Conservation (phyloP, 768 basidiomycete species). For the Psilocybe cyanescens region DNA sequence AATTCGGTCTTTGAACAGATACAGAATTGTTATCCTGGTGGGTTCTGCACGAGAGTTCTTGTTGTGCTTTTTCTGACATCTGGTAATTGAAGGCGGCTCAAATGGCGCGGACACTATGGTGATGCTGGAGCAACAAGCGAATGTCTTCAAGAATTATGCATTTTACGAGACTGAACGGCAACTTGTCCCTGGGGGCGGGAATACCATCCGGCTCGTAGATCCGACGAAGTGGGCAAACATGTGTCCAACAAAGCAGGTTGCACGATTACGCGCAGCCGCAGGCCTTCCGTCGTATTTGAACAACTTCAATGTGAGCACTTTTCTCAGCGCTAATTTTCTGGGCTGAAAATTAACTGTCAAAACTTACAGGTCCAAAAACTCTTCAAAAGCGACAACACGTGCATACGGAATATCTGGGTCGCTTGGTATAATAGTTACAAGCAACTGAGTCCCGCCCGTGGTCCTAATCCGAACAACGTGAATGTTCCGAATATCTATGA, state of each 20-base stretch:
- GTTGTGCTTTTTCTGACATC: not conserved
- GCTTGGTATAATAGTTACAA: slow-evolving; percentile 5
- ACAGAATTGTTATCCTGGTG: slow-evolving; percentile 9
- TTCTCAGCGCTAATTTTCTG: not conserved
- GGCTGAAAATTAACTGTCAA: not conserved
- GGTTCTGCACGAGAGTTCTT: not conserved
- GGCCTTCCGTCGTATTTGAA: slow-evolving; percentile 7
- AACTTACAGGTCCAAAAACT: slow-evolving; percentile 2
- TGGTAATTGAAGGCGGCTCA: slow-evolving; percentile 2
- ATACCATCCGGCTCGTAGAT: slow-evolving; percentile 5
- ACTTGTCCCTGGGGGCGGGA: not conserved
- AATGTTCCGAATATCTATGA: slow-evolving; percentile 8
- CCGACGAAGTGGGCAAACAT: slow-evolving; percentile 8
- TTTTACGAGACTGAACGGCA: slow-evolving; percentile 1
- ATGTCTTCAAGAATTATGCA: slow-evolving; percentile 11
- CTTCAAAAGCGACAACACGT: slow-evolving; percentile 7
- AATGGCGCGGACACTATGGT: slow-evolving; percentile 6
- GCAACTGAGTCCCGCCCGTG: slow-evolving; percentile 3
- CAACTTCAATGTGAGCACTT: slow-evolving; percentile 2
- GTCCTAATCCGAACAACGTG: slow-evolving; percentile 3
- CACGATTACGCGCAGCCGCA: slow-evolving; percentile 7
- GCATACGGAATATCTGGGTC: slow-evolving; percentile 7
- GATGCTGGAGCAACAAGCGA: slow-evolving; percentile 9
- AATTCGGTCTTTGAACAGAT: slow-evolving; percentile 10
- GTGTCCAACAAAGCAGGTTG: slow-evolving; percentile 12